phyloP scores from a whole-genome alignment of 768 basidiomycete genomes.

The Tricholoma bakamatsutake region DNA sequence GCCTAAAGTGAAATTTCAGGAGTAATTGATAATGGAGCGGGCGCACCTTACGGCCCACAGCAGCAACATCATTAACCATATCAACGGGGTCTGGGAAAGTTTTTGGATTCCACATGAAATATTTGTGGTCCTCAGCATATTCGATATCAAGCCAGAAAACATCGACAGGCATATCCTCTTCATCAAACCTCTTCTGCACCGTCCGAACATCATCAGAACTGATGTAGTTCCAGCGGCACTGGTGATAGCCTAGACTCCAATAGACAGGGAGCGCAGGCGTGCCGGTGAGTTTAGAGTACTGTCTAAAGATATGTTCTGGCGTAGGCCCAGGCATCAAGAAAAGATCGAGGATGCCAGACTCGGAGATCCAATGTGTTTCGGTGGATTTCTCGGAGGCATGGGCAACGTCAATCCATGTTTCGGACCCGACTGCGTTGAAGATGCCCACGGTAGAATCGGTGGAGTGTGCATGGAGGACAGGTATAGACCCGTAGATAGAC shows the following conservation, averaged over 20 bases:
- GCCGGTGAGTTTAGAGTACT: constrained; percentile 84
- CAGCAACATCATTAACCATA: constrained; percentile 89
- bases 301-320: constrained; percentile 73
- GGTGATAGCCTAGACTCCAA: constrained; percentile 93
- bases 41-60: constrained; percentile 73
- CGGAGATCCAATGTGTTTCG: constrained; percentile 95
- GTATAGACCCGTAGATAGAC: constrained; percentile 89
- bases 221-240: constrained; percentile 98
- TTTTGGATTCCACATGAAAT: constrained; percentile 95
- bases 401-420: constrained; percentile 91
- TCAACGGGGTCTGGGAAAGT: constrained; percentile 91
- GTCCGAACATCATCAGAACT: constrained; percentile 81
- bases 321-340: constrained; percentile 92
- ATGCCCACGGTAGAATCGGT: constrained; percentile 83
- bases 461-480: constrained; percentile 90
- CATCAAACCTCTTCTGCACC: constrained; percentile 86
- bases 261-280: constrained; percentile 82
- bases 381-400: constrained; percentile 65
- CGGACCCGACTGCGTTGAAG: constrained; percentile 82
- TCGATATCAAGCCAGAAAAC: constrained; percentile 98
- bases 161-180: constrained; percentile 91
- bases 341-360: constrained; percentile 92
- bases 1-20: neutral
- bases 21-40: neutral
- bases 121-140: constrained; percentile 89